A percentile compares a stretch with the other conserved stretches of the same genome.
Evolutionary conservation across 371 early-diverging fungal genomes (phyloP).

Genomic region (Circinella umbellata): DNA sequence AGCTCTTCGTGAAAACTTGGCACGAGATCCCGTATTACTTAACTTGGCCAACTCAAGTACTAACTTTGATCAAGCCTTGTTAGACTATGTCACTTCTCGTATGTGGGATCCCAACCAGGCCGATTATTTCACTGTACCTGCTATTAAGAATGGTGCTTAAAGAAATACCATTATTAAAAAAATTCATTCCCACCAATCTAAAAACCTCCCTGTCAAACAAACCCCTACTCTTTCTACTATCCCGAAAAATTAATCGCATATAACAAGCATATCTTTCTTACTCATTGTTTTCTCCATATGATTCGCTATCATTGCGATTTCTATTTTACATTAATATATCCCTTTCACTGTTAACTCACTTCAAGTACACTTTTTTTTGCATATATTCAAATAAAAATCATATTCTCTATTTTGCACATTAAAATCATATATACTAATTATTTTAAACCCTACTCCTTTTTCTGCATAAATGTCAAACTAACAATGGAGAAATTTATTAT

Average conservation of each 20-base stretch:
- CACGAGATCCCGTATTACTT: constrained; percentile 20
- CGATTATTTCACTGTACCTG: constrained; percentile 20
- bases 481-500: not conserved
- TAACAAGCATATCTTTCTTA: not conserved
- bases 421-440: not conserved
- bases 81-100: constrained; percentile 17
- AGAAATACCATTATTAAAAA: not conserved
- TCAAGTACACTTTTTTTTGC: not conserved
- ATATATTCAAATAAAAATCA: constrained; percentile 1
- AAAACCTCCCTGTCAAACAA: not conserved
- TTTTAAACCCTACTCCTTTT: too few species aligned
- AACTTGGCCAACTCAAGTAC: not conserved
- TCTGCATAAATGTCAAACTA: not conserved
- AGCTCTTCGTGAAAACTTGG: constrained; percentile 67
- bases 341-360: not conserved
- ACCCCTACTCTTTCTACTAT: not conserved
- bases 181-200: too few species aligned
- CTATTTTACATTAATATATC: not conserved
- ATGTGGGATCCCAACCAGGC: constrained; percentile 27
- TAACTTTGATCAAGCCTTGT: constrained; percentile 4
- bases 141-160: not conserved
- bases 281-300: not conserved
- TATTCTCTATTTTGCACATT: not conserved
- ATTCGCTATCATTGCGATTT: constrained; percentile 1
- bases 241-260: not conserved